These are phyloP conservation scores for Funneliformis geosporum DNA, from an alignment of 192 early-diverging fungal genomes.

Conservation along the genomic window DNA sequence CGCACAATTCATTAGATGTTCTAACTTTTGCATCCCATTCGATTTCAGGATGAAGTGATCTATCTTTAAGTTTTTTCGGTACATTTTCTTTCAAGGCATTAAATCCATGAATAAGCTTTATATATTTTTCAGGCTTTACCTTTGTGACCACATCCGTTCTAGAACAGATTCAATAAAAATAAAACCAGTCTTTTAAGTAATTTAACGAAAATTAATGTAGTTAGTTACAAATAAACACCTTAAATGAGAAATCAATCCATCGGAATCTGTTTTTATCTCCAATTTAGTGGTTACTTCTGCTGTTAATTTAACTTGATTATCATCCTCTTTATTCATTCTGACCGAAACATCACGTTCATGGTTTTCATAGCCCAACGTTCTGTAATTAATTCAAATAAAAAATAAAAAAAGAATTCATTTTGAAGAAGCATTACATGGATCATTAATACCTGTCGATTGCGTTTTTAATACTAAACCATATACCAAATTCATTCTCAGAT, in stretches of 20 bases:
- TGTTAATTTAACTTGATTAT: background rate
- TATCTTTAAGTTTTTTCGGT: slow-evolving; percentile 18
- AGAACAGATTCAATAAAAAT: background rate
- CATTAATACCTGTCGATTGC: no score
- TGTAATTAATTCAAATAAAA: no score
- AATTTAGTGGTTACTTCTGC: background rate
- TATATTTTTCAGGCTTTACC: background rate
- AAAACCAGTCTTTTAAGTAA: no score
- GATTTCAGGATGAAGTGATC: slow-evolving; percentile 46
- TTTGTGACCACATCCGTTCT: background rate
- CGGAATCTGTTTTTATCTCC: background rate
- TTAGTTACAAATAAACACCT: no score
- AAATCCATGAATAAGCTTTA: background rate
- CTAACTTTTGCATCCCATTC: slow-evolving; percentile 46
- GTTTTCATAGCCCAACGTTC: no score
- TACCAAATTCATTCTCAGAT: no score
- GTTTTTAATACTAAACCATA: no score
- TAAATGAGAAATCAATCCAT: no score
- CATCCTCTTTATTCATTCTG: background rate
- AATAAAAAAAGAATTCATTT: no score
- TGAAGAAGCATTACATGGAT: no score
- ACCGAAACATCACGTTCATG: no score
- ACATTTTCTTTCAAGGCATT: background rate
- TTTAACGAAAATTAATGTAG: no score
- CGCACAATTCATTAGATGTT: slow-evolving; percentile 43